Percentiles rank a stretch among this genome's conserved stretches.
phyloP scores from a whole-genome alignment of 768 basidiomycete genomes.

The Mycena polygramma region DNA sequence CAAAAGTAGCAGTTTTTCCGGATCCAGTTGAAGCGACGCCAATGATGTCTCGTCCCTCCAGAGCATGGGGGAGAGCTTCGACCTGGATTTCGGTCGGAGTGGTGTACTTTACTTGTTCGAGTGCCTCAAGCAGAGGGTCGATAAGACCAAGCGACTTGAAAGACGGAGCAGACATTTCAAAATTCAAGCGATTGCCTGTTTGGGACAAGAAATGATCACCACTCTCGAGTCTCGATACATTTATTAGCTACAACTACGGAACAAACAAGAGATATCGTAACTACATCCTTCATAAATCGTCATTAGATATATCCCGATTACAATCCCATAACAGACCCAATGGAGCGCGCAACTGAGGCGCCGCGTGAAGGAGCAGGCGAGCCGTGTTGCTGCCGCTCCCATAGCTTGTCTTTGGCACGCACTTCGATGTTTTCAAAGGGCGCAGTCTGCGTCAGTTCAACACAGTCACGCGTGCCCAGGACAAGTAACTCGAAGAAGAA shows the following conservation, averaged over 20 bases:
- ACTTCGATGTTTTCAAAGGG: slow-evolving; percentile 92
- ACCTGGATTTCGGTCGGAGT: slow-evolving; percentile 92
- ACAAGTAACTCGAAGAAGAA: slow-evolving; percentile 99
- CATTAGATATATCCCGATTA: slow-evolving; percentile 36
- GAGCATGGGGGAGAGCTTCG: slow-evolving; percentile 86
- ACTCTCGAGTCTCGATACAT: not conserved
- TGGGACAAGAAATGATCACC: not conserved
- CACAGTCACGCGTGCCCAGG: slow-evolving; percentile 91
- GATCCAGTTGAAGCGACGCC: slow-evolving; percentile 98
- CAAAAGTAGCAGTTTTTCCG: slow-evolving; percentile 98
- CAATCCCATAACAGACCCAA: slow-evolving; percentile 58
- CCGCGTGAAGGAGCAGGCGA: slow-evolving; percentile 49
- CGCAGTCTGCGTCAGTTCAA: slow-evolving; percentile 80
- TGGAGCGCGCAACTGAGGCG: slow-evolving; percentile 59
- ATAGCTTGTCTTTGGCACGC: slow-evolving; percentile 84
- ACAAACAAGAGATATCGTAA: slow-evolving; percentile 27
- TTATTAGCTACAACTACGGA: slow-evolving; percentile 30
- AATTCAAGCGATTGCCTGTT: slow-evolving; percentile 6
- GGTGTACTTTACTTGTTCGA: slow-evolving; percentile 85
- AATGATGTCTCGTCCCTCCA: slow-evolving; percentile 95
- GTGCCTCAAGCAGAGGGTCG: slow-evolving; percentile 88
- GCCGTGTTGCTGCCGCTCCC: slow-evolving; percentile 71
- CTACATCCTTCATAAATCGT: slow-evolving; percentile 30
- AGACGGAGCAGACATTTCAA: slow-evolving; percentile 51
- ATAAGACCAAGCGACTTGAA: slow-evolving; percentile 92